These are phyloP conservation scores for Gyromitra esculenta DNA, from an alignment of 2,329 filamentous ascomycete genomes.

Conservation along the genomic window DNA sequence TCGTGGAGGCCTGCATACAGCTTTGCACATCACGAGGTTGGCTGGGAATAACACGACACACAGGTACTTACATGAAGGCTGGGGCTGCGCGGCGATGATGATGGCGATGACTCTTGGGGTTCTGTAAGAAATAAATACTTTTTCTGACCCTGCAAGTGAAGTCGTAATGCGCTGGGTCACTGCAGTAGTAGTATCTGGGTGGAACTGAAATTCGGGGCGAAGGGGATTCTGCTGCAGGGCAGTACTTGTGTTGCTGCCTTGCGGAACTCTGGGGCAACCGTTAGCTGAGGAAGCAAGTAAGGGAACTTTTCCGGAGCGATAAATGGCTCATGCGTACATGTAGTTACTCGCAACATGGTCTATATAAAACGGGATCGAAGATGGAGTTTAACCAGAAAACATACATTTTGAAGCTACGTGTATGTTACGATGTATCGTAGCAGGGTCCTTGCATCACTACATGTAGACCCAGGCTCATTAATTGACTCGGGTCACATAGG, in stretches of 20 bases:
- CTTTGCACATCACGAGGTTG: constrained; percentile 19
- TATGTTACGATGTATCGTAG: neutral
- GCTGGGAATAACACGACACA: constrained; percentile 12
- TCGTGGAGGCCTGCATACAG: constrained; percentile 15
- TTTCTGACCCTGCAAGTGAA: neutral
- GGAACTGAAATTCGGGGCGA: constrained; percentile 3
- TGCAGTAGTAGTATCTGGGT: too few species aligned
- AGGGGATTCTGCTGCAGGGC: neutral
- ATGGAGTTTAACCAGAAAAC: neutral
- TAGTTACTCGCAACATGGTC: neutral
- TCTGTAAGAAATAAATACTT: neutral
- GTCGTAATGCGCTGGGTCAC: neutral
- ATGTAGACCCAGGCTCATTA: neutral
- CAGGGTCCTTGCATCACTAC: neutral
- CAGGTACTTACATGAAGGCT: constrained; percentile 6
- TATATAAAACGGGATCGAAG: neutral
- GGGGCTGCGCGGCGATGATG: constrained; percentile 8
- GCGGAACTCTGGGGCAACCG: neutral
- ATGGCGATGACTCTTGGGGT: constrained; percentile 4
- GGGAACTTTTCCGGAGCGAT: neutral
- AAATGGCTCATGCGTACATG: neutral
- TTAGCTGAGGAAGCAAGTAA: constrained; percentile 1
- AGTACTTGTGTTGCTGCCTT: constrained; percentile 23
- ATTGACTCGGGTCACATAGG: neutral
- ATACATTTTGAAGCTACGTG: neutral